Evolutionary conservation across 2,329 filamentous ascomycete genomes (phyloP).

Genomic region (Aspergillus alliaceus): DNA sequence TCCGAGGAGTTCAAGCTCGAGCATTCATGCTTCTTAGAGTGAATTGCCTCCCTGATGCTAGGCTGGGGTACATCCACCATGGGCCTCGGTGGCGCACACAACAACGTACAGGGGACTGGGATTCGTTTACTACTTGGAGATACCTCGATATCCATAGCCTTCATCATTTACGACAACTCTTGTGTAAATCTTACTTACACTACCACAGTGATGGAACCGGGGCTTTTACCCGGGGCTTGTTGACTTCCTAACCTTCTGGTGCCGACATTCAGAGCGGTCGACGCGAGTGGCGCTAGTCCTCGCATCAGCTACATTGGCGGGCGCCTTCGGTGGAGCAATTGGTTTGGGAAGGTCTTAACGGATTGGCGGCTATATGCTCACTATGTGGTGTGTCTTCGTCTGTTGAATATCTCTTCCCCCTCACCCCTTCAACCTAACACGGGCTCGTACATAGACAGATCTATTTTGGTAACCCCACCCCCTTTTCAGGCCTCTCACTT

Average conservation of each 20-base stretch:
- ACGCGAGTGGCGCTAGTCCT: slow-evolving; percentile 59
- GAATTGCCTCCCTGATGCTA: slow-evolving; percentile 53
- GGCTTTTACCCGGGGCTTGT: slow-evolving; percentile 52
- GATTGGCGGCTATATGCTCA: slow-evolving; percentile 56
- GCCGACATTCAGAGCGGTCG: slow-evolving; percentile 56
- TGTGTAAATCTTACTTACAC: not conserved
- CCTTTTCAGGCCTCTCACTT: slow-evolving; percentile 61
- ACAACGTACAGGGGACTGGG: slow-evolving; percentile 45
- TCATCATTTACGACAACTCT: not conserved
- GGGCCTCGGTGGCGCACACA: slow-evolving; percentile 47
- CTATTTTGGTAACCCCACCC: slow-evolving; percentile 54
- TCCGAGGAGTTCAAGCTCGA: not conserved
- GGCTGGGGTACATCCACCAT: slow-evolving; percentile 52
- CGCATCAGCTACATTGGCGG: slow-evolving; percentile 56
- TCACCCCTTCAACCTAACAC: slow-evolving; percentile 2
- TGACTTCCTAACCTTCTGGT: slow-evolving; percentile 55
- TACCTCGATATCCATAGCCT: not conserved
- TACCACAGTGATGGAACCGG: slow-evolving; percentile 47
- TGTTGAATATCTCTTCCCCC: not conserved
- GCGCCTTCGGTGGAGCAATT: slow-evolving; percentile 55
- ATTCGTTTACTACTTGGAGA: slow-evolving; percentile 50
- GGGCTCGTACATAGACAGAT: slow-evolving; percentile 30
- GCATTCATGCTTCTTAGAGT: slow-evolving; percentile 25
- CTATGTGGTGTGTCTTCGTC: slow-evolving; percentile 43
- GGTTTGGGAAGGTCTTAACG: slow-evolving; percentile 52